Evolutionary conservation across 2,329 filamentous ascomycete genomes (phyloP).

Genomic region (Epichloe hybrida): DNA sequence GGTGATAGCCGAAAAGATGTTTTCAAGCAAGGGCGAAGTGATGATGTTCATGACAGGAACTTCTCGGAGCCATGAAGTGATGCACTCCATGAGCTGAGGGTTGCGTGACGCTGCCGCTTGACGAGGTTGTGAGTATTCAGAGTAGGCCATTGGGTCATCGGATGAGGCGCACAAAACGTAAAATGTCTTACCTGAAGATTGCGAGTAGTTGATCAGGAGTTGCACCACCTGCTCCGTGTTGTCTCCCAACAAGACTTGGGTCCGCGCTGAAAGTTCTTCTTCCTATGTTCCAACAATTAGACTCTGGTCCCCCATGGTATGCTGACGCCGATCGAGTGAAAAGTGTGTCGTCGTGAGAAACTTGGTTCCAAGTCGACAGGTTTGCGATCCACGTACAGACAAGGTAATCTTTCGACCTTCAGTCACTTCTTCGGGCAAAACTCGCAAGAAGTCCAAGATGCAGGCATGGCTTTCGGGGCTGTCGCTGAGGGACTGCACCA

Average conservation of each 20-base stretch:
- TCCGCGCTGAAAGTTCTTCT: conserved; percentile 81
- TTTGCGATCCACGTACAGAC: conserved; percentile 73
- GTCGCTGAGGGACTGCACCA: conserved; percentile 65
- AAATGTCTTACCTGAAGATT: conserved; percentile 63
- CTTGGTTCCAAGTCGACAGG: conserved; percentile 27
- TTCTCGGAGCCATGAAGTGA: conserved; percentile 92
- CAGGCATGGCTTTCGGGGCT: conserved; percentile 69
- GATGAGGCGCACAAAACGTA: background rate
- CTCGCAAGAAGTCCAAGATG: conserved; percentile 89
- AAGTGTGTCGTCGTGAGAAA: conserved; percentile 18
- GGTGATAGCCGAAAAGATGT: conserved; percentile 65
- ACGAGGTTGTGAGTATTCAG: background rate
- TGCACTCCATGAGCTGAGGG: conserved; percentile 83
- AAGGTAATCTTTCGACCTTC: conserved; percentile 99
- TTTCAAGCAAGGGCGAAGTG: conserved; percentile 69
- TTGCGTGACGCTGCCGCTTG: conserved; percentile 67
- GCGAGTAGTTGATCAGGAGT: conserved; percentile 78
- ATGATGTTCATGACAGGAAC: conserved; percentile 75
- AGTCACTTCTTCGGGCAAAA: conserved; percentile 95
- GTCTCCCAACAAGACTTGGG: conserved; percentile 70
- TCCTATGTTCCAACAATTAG: conserved; percentile 53
- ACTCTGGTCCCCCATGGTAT: conserved; percentile 13
- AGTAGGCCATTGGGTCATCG: background rate
- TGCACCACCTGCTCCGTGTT: conserved; percentile 81
- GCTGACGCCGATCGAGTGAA: conserved; percentile 23